Base-by-base conservation (phyloP, 2,329 filamentous ascomycete genomes). In the Blastomyces silverae region DNA sequence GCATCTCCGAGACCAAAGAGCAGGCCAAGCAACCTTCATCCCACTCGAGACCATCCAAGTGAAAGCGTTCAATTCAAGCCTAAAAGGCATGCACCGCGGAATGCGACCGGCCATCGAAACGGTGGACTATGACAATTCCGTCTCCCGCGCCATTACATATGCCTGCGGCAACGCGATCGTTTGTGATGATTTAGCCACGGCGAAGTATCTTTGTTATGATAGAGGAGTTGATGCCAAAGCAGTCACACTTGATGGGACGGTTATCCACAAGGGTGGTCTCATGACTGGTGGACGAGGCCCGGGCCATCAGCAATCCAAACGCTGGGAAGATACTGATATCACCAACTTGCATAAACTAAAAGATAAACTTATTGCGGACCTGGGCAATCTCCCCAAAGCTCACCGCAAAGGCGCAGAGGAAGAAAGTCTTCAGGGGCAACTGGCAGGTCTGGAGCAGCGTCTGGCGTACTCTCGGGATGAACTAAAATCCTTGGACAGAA, bases 31-130 rank as follows among this genome's bases (percentile, higher is more conserved):
- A 78, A 97, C 91, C 0, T 97, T 99, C 76, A 92, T 97, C 68
- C 94, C 94, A 0, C 83, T 99, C 22, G 94, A 99, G 80, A 97
- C 96, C 62, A 96, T 99, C 75, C 95, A 97, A 73, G 92, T 97
- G 73, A 92, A 91, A 75, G 87, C 91, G 13, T 86, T 94, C 66
- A 96, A 96, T 74, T 90, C 91, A 5, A 92, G 91, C 66, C 82
- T 99, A 69, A 97, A 97, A 78, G 91, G 92, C 37, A 89, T 96
- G 75, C 84, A 90, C 64, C 89, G 90, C 50, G 91, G 90, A 57
- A 87, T 87, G 76, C 87, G 93, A 8, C 84, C 97, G 65, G 95
- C 93, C 0, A 96, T 99, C 68, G 94, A 99, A 75, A 95, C 92
- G 0, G 93, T 99, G 71, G 92, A 96, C 73, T 99, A 94, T 72